Conservation (phyloP, 2,329 filamentous ascomycete species). For the Phialophora expanda region DNA sequence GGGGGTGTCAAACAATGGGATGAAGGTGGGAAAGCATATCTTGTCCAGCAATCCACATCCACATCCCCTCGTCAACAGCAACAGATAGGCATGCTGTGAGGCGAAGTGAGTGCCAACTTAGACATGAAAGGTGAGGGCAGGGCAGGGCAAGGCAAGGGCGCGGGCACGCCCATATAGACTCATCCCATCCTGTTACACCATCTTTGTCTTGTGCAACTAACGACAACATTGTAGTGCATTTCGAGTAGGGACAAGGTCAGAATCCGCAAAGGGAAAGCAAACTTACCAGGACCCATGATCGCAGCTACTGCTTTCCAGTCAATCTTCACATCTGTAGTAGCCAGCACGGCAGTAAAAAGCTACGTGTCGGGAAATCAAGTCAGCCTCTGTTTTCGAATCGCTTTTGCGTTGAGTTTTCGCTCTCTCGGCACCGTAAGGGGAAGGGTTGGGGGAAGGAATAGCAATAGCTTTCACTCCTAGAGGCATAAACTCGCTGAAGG, state of each 20-base stretch:
- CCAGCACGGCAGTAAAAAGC: slow-evolving; percentile 10
- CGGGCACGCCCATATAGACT: not conserved
- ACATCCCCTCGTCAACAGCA: not conserved
- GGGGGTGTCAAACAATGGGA: not conserved
- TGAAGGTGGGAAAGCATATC: not conserved
- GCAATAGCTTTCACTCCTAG: not conserved
- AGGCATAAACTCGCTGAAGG: not conserved
- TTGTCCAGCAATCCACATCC: not conserved
- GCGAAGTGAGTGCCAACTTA: not conserved
- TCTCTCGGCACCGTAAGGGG: not conserved
- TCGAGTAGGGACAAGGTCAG: not conserved
- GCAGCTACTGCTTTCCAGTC: not conserved
- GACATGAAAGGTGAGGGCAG: not conserved
- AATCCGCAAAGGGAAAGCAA: not conserved
- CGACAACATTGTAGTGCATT: not conserved
- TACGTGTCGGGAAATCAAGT: not conserved
- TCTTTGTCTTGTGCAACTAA: not conserved
- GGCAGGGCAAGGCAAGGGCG: not conserved
- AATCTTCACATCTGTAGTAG: not conserved
- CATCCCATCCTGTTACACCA: not conserved
- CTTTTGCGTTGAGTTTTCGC: not conserved
- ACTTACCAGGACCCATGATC: slow-evolving; percentile 17
- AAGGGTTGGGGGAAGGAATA: not conserved
- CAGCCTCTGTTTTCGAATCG: not conserved
- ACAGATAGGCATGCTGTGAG: not conserved